A percentile compares a stretch with the other conserved stretches of the same genome.
These are phyloP conservation scores for Periconia sp. DNA, from an alignment of 2,329 filamentous ascomycete species.

Conservation along the genomic window DNA sequence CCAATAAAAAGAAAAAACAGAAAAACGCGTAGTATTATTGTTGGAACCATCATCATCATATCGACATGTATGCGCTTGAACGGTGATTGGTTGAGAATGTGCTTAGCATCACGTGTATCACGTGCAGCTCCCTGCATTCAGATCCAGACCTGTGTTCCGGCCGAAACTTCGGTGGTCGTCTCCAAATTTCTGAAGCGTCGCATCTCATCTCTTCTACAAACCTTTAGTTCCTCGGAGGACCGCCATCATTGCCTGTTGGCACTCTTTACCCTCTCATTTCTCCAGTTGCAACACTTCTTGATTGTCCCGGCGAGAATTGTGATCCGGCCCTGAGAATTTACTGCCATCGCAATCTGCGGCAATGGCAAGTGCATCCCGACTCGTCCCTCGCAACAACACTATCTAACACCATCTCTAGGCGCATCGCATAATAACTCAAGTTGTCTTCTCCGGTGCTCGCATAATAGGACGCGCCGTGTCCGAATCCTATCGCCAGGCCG, in stretches of 20 bases:
- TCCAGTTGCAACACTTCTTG: background rate
- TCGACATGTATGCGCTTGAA: slow-evolving; percentile 29
- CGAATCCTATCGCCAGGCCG: slow-evolving; percentile 94
- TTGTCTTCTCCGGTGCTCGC: slow-evolving; percentile 85
- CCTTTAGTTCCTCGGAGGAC: slow-evolving; percentile 1
- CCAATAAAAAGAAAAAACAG: too few species aligned
- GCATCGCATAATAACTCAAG: slow-evolving; percentile 91
- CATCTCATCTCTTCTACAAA: slow-evolving; percentile 8
- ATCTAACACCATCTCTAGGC: slow-evolving; percentile 60
- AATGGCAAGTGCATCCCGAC: slow-evolving; percentile 26
- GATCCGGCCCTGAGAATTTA: background rate
- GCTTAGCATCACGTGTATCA: slow-evolving; percentile 22
- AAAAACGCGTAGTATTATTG: too few species aligned
- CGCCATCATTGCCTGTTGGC: background rate
- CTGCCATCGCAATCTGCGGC: background rate
- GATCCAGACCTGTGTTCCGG: slow-evolving; percentile 14
- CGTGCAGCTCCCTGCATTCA: too few species aligned
- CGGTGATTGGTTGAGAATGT: slow-evolving; percentile 32
- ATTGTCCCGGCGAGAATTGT: background rate
- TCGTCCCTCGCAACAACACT: background rate
- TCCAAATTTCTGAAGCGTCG: slow-evolving; percentile 24
- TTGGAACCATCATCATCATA: too few species aligned
- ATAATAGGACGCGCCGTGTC: slow-evolving; percentile 90
- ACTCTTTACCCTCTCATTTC: slow-evolving; percentile 7
- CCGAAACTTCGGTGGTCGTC: slow-evolving; percentile 25